Evolutionary conservation across 371 early-diverging fungal species (phyloP), one percentile per base, ranked within the genome.

Genomic region (Quaeritorhiza haematococci): DNA sequence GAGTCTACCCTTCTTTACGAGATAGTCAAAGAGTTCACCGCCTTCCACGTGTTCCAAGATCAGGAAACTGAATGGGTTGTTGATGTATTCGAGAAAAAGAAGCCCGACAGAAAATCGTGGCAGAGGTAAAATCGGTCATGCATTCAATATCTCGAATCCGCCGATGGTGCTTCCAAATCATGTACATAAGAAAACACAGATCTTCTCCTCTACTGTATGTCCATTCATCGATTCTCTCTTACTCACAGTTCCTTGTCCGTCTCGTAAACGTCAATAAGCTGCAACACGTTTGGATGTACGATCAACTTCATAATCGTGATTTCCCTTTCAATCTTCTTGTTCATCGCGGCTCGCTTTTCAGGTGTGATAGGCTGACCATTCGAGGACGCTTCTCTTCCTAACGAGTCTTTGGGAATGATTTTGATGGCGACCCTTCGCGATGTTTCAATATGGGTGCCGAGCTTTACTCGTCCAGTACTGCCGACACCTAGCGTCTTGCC

Each of bases 31-130:
- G 59, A 98, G 78, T 81, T 97, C 97, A 57, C 93, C 94, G 60
- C 99, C 99, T 63, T 89, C 87, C 59, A 94, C 88, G 71, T 92
- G 92, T 68, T 97, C 98, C 82, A 96, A 81, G n/a, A 98, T 84
- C 58, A 98, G 71, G 73, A 90, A 94, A 38, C 90, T 90, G 34
- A 32, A 29, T 13, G 49, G n/a, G 42, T 45, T 41, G 38, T 56
- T 38, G 10, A 13, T n/a, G 38, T 38, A 38, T 13, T 10, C 38
- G n/a, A n/a, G 13, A 10, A n/a, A n/a, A 10, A n/a, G 13, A 48
- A 53, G 17, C 29, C 33, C n/a, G 45, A 62, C 29, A 4, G 23
- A 23, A 56, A 44, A 53, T 26, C 57, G 43, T 10, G 15, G 23
- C 27, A 15, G 10, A 1, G 6, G 10, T n/a, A n/a, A n/a, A n/a